phyloP scores from a whole-genome alignment of 116 monocot genomes.

The Trichopus zeylanicus region DNA sequence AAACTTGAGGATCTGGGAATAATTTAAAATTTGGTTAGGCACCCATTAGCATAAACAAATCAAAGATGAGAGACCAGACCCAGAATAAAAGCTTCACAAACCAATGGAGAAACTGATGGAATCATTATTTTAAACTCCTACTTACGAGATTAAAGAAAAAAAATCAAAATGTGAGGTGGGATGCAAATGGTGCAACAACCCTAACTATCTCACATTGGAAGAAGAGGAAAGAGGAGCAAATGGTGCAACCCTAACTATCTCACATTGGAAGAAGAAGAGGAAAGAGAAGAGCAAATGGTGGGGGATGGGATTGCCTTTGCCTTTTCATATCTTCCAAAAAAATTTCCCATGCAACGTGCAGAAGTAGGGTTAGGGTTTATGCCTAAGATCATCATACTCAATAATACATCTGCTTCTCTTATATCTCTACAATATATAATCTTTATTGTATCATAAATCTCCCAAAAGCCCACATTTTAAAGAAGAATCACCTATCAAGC shows the following conservation, averaged over 20 bases:
- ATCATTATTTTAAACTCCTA: not conserved
- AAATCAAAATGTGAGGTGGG: not conserved
- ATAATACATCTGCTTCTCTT: not conserved
- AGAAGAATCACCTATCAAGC: not conserved
- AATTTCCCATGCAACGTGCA: constrained; percentile 48
- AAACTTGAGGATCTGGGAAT: constrained; percentile 34
- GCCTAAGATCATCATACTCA: not conserved
- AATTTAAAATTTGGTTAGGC: too few species aligned
- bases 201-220: not conserved
- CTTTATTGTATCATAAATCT: not conserved
- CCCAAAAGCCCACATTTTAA: not conserved
- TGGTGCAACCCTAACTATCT: too few species aligned
- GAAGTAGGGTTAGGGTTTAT: not conserved
- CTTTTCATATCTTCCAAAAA: constrained; percentile 17
- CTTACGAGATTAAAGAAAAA: not conserved
- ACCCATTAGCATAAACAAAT: constrained; percentile 36
- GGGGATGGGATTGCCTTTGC: not conserved
- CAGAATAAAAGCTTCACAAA: constrained; percentile 5
- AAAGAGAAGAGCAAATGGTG: not conserved
- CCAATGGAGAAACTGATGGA: not conserved
- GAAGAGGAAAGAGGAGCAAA: not conserved
- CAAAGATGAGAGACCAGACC: constrained; percentile 6
- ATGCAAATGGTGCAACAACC: constrained; percentile 6
- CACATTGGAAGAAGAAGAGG: not conserved
- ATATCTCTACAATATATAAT: not conserved